Base-by-base conservation (phyloP, 352 stramenopile genomes). In the Phytophthora rubi region DNA sequence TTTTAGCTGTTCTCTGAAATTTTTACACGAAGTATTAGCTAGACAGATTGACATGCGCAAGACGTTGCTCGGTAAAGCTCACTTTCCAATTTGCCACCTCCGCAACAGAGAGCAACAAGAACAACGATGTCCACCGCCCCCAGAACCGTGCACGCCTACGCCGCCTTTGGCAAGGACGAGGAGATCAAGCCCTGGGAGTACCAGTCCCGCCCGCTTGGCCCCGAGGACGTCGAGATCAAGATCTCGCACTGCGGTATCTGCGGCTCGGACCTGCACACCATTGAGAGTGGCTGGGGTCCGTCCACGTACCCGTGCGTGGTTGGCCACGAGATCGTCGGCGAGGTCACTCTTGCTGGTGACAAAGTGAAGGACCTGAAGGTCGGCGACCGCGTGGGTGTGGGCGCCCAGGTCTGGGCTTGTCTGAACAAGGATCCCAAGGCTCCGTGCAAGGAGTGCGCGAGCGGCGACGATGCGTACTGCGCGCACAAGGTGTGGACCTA, bases 381-480 rank as follows among this genome's bases (percentile, higher is more conserved):
- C 8, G 91, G 91, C n/a, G 86, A 97, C 70, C 65, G 76, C n/a
- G 88, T 93, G 0, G 90, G 91, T 49, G 89, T 97, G n/a, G 91
- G 91, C 23, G 91, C 84, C 32, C 83, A 95, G 53, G 86, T 90
- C 21, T 89, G 83, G 65, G 77, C 79, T 3, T 97, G 90, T 57
- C 53, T 78, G 8, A 79, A 86, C 53, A 85, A 92, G 63, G 74
- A 93, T 65, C 71, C 69, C 4, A 76, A 62, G 15, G 48, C 23
- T 4, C 65, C 67, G 0, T 97, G 91, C 77, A 79, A 85, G 6
- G 48, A 83, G 47, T 97, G 91, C 56, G 51, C 80, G 21, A 57
- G 33, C 16, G 81, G 83, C 21, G 28, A 75, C 15, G 85, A 97
- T 55, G 59, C 92, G 12, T 84, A 89, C 62, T 97, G 91, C 58